Evolutionary conservation across 495 filamentous ascomycete genomes (phyloP).

Genomic region (Penicillium chermesinum): DNA sequence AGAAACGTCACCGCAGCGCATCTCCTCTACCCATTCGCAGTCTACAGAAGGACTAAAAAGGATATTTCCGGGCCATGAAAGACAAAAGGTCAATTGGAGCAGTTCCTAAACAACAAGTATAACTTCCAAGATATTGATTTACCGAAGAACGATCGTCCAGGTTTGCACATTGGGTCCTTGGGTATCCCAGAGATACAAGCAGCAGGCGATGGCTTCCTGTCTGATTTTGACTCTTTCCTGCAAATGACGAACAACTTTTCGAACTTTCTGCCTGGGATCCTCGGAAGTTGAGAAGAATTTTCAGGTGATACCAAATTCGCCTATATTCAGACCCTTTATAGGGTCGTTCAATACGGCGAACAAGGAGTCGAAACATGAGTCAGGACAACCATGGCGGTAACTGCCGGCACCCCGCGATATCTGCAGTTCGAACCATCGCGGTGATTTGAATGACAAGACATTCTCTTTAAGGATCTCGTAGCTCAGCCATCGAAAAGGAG

Average conservation of each 20-base stretch:
- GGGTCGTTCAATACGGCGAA: no score
- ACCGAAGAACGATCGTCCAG: background rate
- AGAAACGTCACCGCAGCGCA: background rate
- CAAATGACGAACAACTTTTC: constrained; percentile 4
- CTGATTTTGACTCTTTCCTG: background rate
- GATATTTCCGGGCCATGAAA: background rate
- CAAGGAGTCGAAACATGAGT: no score
- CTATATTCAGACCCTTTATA: no score
- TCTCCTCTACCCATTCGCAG: background rate
- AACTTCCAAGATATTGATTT: background rate
- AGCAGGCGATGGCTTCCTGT: background rate
- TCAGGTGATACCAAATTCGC: no score
- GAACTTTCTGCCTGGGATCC: constrained; percentile 7
- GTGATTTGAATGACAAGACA: no score
- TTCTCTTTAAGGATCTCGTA: no score
- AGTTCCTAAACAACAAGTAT: background rate
- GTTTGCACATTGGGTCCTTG: no score
- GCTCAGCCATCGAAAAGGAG: no score
- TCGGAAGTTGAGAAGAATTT: constrained; percentile 5
- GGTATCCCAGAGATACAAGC: background rate
- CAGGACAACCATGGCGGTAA: no score
- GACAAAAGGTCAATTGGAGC: background rate
- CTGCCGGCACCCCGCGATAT: no score
- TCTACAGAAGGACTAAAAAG: constrained; percentile 2
- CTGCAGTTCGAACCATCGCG: no score